phyloP scores from a whole-genome alignment of 257 asterid species.

The Solanum virginianum region DNA sequence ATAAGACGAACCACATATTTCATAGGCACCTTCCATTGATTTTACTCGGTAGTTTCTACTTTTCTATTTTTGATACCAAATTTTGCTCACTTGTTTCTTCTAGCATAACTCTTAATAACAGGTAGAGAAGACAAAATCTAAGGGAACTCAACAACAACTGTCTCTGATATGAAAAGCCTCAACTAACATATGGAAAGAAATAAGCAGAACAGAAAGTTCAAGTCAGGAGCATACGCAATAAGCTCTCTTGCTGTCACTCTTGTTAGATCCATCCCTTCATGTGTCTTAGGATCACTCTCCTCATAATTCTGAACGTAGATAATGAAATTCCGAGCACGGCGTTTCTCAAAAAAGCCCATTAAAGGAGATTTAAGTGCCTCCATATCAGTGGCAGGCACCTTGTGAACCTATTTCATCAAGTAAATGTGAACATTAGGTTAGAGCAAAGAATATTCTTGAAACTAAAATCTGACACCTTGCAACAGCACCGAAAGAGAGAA shows the following conservation, averaged over 20 bases:
- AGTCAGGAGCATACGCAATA: slow-evolving; percentile 45
- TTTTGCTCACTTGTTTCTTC: neutral
- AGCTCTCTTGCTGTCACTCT: slow-evolving; percentile 73
- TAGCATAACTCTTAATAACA: neutral
- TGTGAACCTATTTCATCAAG: slow-evolving; percentile 57
- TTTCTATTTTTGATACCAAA: neutral
- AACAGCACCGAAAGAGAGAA: slow-evolving; percentile 37
- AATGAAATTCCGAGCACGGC: slow-evolving; percentile 91
- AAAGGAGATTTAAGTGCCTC: slow-evolving; percentile 96
- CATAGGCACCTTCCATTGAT: neutral
- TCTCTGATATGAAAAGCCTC: neutral
- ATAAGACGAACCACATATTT: neutral
- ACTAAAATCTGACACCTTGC: slow-evolving; percentile 90
- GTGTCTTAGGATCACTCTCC: slow-evolving; percentile 78
- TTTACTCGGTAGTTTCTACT: neutral
- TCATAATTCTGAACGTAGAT: slow-evolving; percentile 82
- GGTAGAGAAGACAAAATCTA: neutral
- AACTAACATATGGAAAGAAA: neutral
- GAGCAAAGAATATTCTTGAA: slow-evolving; percentile 4
- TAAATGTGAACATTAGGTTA: neutral
- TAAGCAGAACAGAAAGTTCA: neutral
- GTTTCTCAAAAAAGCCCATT: slow-evolving; percentile 93
- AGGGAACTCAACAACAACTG: neutral
- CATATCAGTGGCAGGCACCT: slow-evolving; percentile 97
- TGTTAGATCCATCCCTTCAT: slow-evolving; percentile 79